Evolutionary conservation across 495 filamentous ascomycete species (phyloP), one percentile per base, ranked within the genome.

Genomic region (Daldinia loculata): DNA sequence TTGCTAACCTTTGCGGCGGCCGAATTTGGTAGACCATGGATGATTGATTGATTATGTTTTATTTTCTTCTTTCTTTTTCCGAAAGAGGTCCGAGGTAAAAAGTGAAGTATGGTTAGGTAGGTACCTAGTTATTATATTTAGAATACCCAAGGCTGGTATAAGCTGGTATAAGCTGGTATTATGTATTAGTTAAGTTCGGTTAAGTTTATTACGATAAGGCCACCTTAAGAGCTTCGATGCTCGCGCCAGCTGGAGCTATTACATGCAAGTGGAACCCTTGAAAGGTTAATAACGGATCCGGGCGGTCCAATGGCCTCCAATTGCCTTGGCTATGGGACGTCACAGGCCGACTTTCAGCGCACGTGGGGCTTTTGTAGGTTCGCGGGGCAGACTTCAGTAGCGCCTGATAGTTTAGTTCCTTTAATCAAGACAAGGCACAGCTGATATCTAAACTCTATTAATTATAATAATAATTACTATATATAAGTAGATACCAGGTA

Each of bases 21-120:
- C 30, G 68, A 55, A 66, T 62, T 56, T 64, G 36, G 67, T 72
- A 59, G 68, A 69, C 67, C 75, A 77, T 77, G 75, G 74, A 65
- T 67, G 45, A 34, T 53, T 56, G 12, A 9, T 43, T 43, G 32
- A 3, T 39, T 17, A 12, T 36, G 9, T 22, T 19, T 56, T 22
- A 17, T 22, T 56, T 26, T 24, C 1, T 29, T 12, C 15, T n/a
- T 51, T 26, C 17, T 22, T 22, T 27, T 52, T 17, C 6, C 8
- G 26, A 17, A 63, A 41, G 11, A 63, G 30, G 32, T 36, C 9
- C 34, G 22, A 43, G 19, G 1, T 15, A 34, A 38, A 38, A 24
- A 38, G n/a, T 57, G 14, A 53, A 53, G 50, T 53, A 15, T 24
- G 7, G 26, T 9, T 6, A 29, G 26, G 1, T 36, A 12, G 0